Conservation (phyloP, 2,329 filamentous ascomycete genomes). For the Aspergillus tamarii region DNA sequence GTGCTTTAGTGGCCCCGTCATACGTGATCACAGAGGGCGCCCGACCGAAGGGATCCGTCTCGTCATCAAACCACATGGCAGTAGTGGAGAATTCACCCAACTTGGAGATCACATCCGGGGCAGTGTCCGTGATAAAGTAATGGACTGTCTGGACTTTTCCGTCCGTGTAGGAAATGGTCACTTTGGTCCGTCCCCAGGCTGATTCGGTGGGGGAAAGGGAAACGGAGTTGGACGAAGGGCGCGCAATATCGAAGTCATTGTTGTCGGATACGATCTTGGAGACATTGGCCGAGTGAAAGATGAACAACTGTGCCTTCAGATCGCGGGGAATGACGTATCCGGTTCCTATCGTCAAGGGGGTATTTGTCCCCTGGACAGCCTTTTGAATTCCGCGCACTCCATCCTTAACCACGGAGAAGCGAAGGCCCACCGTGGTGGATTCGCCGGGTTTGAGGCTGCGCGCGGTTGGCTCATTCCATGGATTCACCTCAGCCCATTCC, state of each 20-base stretch:
- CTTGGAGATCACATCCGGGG: slow-evolving; percentile 48
- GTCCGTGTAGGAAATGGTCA: slow-evolving; percentile 54
- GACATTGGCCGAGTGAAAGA: slow-evolving; percentile 40
- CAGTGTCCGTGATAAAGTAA: slow-evolving; percentile 58
- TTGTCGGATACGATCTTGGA: background rate
- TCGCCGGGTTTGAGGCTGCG: slow-evolving; percentile 50
- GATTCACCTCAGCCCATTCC: slow-evolving; percentile 55
- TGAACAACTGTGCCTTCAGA: slow-evolving; percentile 49
- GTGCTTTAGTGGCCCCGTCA: slow-evolving; percentile 43
- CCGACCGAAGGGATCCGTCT: slow-evolving; percentile 58
- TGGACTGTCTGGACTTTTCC: slow-evolving; percentile 57
- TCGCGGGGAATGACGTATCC: slow-evolving; percentile 59
- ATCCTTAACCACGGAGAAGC: slow-evolving; percentile 52
- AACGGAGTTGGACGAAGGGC: background rate
- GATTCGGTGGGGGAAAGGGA: slow-evolving; percentile 37
- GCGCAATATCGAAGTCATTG: slow-evolving; percentile 40
- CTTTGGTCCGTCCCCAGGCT: slow-evolving; percentile 54
- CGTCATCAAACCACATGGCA: slow-evolving; percentile 56
- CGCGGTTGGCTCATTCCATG: slow-evolving; percentile 61
- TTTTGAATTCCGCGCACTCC: slow-evolving; percentile 54
- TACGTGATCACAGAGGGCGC: slow-evolving; percentile 61
- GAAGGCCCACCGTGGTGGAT: slow-evolving; percentile 53
- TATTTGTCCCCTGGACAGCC: slow-evolving; percentile 47
- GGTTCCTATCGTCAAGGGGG: slow-evolving; percentile 55
- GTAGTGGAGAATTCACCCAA: slow-evolving; percentile 60